Evolutionary conservation across 306 rosid genomes (phyloP).

Genomic region (Medicago ruthenica): DNA sequence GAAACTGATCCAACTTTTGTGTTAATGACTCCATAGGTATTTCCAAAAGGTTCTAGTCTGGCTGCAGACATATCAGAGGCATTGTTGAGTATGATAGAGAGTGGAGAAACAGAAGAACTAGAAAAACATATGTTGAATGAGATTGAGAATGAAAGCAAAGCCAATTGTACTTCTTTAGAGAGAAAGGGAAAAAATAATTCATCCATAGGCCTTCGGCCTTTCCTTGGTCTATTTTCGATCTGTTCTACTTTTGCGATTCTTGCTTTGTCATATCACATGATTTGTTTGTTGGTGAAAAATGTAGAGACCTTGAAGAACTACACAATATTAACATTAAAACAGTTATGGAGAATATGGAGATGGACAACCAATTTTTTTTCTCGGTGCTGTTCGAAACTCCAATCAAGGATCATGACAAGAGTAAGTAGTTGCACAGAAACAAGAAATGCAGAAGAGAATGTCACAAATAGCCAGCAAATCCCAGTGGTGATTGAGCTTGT

Average conservation of each 20-base stretch:
- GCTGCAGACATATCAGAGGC: conserved; percentile 42
- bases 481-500: conserved; percentile 27
- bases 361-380: conserved; percentile 22
- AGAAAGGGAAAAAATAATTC: not conserved
- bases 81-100: conserved; percentile 38
- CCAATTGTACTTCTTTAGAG: conserved; percentile 3
- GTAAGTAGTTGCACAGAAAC: not conserved
- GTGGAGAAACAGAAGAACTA: conserved; percentile 36
- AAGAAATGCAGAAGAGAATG: conserved; percentile 22
- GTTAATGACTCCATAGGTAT: conserved; percentile 17
- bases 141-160: not conserved
- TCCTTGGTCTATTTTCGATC: conserved; percentile 35
- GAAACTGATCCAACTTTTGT: not conserved
- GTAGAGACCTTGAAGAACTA: conserved; percentile 32
- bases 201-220: conserved; percentile 35
- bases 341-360: conserved; percentile 36
- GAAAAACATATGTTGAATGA: conserved; percentile 36
- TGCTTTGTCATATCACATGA: conserved; percentile 23
- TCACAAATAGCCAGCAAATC: conserved; percentile 23
- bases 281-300: conserved; percentile 24
- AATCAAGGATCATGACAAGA: conserved; percentile 6
- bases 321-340: not conserved
- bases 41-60: conserved; percentile 35
- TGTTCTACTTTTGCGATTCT: conserved; percentile 26
- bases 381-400: conserved; percentile 8